Evolutionary conservation across 2,329 filamentous ascomycete genomes (phyloP).

Genomic region (Epichloe sp.): DNA sequence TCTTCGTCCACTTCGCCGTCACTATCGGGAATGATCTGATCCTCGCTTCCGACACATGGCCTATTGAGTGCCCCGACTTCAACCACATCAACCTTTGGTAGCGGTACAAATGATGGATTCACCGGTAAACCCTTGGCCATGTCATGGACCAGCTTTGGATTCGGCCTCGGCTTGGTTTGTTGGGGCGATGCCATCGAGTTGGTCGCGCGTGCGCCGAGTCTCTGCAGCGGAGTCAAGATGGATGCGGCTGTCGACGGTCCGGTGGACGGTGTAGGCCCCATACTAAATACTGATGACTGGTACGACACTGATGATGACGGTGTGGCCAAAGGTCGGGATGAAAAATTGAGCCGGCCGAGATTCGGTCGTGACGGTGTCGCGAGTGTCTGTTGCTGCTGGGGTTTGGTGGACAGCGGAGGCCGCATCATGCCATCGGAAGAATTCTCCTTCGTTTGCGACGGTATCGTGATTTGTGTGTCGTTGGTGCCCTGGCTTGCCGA

Average conservation of each 20-base stretch:
- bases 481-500: not conserved
- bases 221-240: constrained; percentile 38
- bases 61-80: constrained; percentile 40
- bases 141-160: constrained; percentile 11
- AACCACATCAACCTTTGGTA: constrained; percentile 39
- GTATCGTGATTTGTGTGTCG: not conserved
- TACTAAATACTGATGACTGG: constrained; percentile 24
- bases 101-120: constrained; percentile 41
- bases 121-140: constrained; percentile 26
- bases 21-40: constrained; percentile 41
- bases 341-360: constrained; percentile 23
- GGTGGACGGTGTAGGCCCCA: constrained; percentile 26
- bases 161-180: constrained; percentile 15
- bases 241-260: constrained; percentile 29
- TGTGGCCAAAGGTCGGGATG: constrained; percentile 16
- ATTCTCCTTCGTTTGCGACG: not conserved
- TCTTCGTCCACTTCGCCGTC: constrained; percentile 33
- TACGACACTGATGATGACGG: constrained; percentile 23
- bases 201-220: constrained; percentile 34
- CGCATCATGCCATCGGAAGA: constrained; percentile 11
- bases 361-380: constrained; percentile 18
- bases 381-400: constrained; percentile 10
- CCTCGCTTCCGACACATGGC: constrained; percentile 36
- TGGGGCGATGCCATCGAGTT: constrained; percentile 16
- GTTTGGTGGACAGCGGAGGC: constrained; percentile 14